phyloP scores from a whole-genome alignment of 805 yeast genomes.

The Candida sanyiensis region DNA sequence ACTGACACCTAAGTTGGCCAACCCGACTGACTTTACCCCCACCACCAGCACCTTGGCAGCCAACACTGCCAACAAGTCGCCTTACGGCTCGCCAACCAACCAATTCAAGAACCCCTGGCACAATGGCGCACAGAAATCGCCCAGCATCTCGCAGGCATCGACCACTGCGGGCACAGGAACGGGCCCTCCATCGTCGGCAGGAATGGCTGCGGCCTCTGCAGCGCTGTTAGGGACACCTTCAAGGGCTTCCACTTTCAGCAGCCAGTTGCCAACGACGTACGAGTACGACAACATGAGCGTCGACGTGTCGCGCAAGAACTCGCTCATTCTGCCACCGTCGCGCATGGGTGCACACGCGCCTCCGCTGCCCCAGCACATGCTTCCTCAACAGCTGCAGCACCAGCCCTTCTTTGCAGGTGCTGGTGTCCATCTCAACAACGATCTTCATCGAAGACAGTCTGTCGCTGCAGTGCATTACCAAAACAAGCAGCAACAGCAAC shows the following conservation, averaged over 20 bases:
- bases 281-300: conserved; percentile 32
- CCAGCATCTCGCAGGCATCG: conserved; percentile 9
- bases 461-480: conserved; percentile 27
- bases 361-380: conserved; percentile 4
- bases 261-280: conserved; percentile 45
- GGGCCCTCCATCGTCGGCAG: conserved; percentile 7
- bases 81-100: conserved; percentile 26
- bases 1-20: conserved; percentile 18
- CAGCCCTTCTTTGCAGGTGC: conserved; percentile 28
- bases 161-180: conserved; percentile 7
- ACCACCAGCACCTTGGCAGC: conserved; percentile 2
- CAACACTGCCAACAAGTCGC: conserved; percentile 13
- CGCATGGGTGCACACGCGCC: conserved; percentile 42
- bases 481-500: conserved; percentile 15
- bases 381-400: not conserved
- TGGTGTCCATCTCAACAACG: conserved; percentile 21
- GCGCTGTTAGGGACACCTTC: conserved; percentile 21
- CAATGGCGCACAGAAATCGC: conserved; percentile 11
- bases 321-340: conserved; percentile 36
- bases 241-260: conserved; percentile 19
- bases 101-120: conserved; percentile 28
- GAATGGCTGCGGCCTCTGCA: no score
- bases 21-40: conserved; percentile 4
- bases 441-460: conserved; percentile 33
- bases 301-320: conserved; percentile 16